Conservation (phyloP, 495 filamentous ascomycete genomes). For the Talaromyces thailandensis region DNA sequence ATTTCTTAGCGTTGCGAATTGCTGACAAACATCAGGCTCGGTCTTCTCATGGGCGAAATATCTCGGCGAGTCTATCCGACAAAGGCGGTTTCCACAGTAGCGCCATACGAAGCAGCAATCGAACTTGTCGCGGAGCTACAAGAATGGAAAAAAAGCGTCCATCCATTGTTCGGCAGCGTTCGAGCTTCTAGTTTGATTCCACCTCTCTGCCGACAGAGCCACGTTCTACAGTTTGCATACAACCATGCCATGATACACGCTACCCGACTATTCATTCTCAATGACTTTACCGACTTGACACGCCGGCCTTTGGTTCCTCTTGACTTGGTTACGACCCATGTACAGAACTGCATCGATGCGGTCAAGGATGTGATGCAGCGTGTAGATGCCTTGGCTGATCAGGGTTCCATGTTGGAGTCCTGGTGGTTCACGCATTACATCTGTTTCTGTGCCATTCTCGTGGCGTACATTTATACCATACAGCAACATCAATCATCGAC, state of each 20-base stretch:
- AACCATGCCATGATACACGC: constrained; percentile 46
- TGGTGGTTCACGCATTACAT: constrained; percentile 49
- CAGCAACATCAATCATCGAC: constrained; percentile 33
- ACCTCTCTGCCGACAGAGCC: constrained; percentile 44
- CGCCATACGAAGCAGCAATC: constrained; percentile 29
- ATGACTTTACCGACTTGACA: constrained; percentile 38
- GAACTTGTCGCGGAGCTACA: constrained; percentile 27
- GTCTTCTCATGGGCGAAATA: constrained; percentile 34
- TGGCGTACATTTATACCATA: constrained; percentile 46
- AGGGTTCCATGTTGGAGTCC: constrained; percentile 28
- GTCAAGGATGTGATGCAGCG: constrained; percentile 32
- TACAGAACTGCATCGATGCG: constrained; percentile 36
- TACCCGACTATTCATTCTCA: constrained; percentile 47
- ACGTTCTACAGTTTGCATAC: constrained; percentile 44
- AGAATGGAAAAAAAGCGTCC: constrained; percentile 32
- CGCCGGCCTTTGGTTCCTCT: constrained; percentile 23
- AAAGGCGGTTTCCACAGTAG: constrained; percentile 28
- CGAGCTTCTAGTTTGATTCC: constrained; percentile 38
- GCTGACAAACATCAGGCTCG: constrained; percentile 22
- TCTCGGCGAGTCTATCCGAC: constrained; percentile 40
- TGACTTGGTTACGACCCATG: constrained; percentile 22
- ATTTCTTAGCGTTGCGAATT: neutral
- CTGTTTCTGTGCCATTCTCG: constrained; percentile 45
- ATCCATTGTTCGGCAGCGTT: constrained; percentile 36
- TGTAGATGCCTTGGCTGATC: constrained; percentile 28